Evolutionary conservation across 305 asterid genomes (phyloP), one percentile per base, ranked within the genome.

Genomic region (Stenogyne calaminthoides): DNA sequence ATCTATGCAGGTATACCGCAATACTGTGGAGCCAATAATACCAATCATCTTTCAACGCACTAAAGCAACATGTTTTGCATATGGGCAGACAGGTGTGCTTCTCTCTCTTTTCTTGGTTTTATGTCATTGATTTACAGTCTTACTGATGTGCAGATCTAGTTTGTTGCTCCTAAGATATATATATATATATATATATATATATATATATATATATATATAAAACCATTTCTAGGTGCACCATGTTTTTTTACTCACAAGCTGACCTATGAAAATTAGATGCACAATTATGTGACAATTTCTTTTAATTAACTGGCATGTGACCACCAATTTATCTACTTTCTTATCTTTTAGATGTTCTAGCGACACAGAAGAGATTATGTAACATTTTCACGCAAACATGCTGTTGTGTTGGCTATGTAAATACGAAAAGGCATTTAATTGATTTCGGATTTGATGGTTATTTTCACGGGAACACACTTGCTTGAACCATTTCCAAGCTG

Each of bases 51-150:
- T 95, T 75, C 98, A 93, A 86, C 92, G 97, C 19, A 91, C 97
- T 73, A 95, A 95, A 82, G 98, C 99, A 59, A 95, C 98, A 44
- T 95, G 97, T 73, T 95, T 95, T 81, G 99, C 99, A 59, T 95
- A 95, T 84, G 99, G 99, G 68, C 99, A 95, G 81, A 95, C 99
- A 86, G 97, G 99, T 95, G 61, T 71, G 84, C 44, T 58, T 71
- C 78, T 67, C 66, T 73, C 56, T 65, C 72, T 69, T 22, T 70
- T 59, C 59, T 47, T 76, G 61, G 51, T 69, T 69, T 55, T 56
- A 51, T 32, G 37, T 16, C 52, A 47, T 69, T 67, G 62, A 37
- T 69, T 78, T 68, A 55, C 60, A 12, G n/a, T 42, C 68, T 64
- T 63, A 69, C 51, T 40, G 71, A 70, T 56, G 56, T 46, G 58